Conservation (phyloP, 371 early-diverging fungal genomes). For the Entomophthora muscae region DNA sequence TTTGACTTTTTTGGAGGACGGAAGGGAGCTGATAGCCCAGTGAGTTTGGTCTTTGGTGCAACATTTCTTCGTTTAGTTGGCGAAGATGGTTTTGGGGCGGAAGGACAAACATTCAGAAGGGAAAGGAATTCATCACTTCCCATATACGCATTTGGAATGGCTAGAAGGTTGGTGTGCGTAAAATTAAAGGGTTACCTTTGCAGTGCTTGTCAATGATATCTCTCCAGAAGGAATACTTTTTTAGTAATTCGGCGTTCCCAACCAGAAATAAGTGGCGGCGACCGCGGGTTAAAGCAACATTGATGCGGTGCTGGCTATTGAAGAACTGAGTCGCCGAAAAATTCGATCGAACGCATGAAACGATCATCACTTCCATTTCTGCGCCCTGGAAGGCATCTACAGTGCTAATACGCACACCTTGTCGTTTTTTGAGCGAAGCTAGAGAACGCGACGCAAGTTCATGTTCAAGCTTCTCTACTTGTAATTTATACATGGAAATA, state of each 20-base stretch:
- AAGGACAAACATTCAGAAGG: background rate
- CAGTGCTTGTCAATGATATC: background rate
- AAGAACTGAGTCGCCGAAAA: slow-evolving; percentile 20
- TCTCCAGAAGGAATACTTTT: background rate
- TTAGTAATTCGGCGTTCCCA: background rate
- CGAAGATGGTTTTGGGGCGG: background rate
- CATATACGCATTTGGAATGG: background rate
- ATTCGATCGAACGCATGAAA: slow-evolving; percentile 46
- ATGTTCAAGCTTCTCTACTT: slow-evolving; percentile 20
- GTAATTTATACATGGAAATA: slow-evolving; percentile 31
- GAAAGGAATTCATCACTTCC: background rate
- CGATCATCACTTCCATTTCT: slow-evolving; percentile 54
- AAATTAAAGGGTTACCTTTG: background rate
- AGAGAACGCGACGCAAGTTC: slow-evolving; percentile 9
- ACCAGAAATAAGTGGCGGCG: slow-evolving; percentile 19
- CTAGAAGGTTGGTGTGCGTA: background rate
- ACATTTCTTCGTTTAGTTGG: background rate
- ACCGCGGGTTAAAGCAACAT: slow-evolving; percentile 31
- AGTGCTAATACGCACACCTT: slow-evolving; percentile 23
- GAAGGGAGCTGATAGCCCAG: background rate
- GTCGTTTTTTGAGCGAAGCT: slow-evolving; percentile 14
- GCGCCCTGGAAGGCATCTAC: slow-evolving; percentile 79
- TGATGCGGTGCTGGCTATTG: slow-evolving; percentile 24
- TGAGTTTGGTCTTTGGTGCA: background rate
- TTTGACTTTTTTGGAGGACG: background rate